Evolutionary conservation across 192 early-diverging fungal species (phyloP).

Genomic region (Podila clonocystis): DNA sequence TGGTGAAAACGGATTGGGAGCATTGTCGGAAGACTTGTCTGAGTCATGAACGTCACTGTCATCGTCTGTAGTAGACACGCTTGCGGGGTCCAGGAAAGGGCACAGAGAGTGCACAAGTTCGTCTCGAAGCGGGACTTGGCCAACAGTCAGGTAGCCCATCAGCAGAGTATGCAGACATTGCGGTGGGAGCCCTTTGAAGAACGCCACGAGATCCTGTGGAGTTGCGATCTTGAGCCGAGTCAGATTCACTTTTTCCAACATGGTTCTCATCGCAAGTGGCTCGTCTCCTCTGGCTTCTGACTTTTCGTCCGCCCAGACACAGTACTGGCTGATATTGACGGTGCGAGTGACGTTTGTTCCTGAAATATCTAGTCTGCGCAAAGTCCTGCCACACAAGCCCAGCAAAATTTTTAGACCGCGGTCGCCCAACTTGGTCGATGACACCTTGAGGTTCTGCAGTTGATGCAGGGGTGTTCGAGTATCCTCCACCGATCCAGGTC

Average conservation of each 20-base stretch:
- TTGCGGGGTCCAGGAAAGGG: conserved; percentile 3
- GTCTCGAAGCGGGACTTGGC: conserved; percentile 17
- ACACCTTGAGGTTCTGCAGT: conserved; percentile 37
- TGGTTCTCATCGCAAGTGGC: background rate
- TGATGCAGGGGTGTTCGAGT: conserved; percentile 8
- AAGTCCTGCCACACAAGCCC: conserved; percentile 18
- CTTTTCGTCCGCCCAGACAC: conserved; percentile 15
- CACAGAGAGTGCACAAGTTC: conserved; percentile 10
- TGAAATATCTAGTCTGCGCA: conserved; percentile 30
- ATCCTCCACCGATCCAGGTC: background rate
- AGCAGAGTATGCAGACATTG: conserved; percentile 33
- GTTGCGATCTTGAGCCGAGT: conserved; percentile 26
- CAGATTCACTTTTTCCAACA: conserved; percentile 36
- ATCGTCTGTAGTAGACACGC: background rate
- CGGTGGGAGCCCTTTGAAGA: conserved; percentile 14
- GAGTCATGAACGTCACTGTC: background rate
- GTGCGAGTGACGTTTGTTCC: conserved; percentile 16
- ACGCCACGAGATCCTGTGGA: conserved; percentile 5
- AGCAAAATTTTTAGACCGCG: conserved; percentile 29
- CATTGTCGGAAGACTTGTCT: background rate
- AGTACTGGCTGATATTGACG: conserved; percentile 12
- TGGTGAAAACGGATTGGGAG: background rate
- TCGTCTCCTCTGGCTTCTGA: background rate
- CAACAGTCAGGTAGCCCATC: conserved; percentile 28
- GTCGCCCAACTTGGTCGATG: conserved; percentile 33